Conservation (phyloP, 768 basidiomycete species). For the Mycena vulgaris region DNA sequence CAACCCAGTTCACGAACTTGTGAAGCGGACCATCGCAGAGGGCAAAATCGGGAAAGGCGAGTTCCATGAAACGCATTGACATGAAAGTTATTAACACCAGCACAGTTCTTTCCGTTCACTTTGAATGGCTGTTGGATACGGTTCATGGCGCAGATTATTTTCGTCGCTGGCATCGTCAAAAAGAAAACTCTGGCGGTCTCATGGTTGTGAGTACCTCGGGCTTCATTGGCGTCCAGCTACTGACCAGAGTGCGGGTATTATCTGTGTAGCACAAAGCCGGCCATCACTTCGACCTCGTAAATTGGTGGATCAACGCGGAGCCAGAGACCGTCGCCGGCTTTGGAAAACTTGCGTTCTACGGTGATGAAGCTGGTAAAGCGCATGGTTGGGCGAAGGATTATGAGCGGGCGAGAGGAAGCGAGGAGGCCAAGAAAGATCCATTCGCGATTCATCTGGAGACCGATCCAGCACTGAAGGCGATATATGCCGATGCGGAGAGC, state of each 20-base stretch:
- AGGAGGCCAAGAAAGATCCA: constrained; percentile 61
- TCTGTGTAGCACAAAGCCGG: constrained; percentile 62
- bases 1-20: constrained; percentile 66
- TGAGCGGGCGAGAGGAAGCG: constrained; percentile 58
- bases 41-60: constrained; percentile 63
- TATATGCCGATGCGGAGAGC: constrained; percentile 63
- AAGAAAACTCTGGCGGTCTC: constrained; percentile 59
- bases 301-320: constrained; percentile 67
- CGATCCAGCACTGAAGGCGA: constrained; percentile 58
- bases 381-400: constrained; percentile 65
- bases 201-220: too few species aligned
- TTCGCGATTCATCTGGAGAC: constrained; percentile 65
- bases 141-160: constrained; percentile 70
- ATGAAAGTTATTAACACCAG: neutral
- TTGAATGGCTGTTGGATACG: constrained; percentile 68
- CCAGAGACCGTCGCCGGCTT: constrained; percentile 64
- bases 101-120: constrained; percentile 64
- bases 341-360: constrained; percentile 65
- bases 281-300: constrained; percentile 68
- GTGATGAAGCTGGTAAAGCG: constrained; percentile 59
- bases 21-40: constrained; percentile 60
- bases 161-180: constrained; percentile 65
- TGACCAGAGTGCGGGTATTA: too few species aligned
- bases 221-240: too few species aligned
- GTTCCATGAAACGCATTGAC: neutral